Evolutionary conservation across 106 monocot genomes (phyloP).

Genomic region (Acanthochlamys bracteata): DNA sequence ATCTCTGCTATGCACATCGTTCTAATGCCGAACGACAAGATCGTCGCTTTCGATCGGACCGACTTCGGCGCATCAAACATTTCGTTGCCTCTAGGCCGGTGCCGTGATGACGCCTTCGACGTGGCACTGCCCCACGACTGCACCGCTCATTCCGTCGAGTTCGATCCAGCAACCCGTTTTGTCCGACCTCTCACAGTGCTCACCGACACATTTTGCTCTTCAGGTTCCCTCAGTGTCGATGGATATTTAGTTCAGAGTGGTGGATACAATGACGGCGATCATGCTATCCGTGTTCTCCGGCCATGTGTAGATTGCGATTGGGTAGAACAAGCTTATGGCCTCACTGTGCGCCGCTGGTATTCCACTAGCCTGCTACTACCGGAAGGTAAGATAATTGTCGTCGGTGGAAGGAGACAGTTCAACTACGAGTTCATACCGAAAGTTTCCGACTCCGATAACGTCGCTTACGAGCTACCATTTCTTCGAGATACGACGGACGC

Average conservation of each 20-base stretch:
- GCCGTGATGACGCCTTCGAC: slow-evolving; percentile 2
- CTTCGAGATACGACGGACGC: slow-evolving; percentile 6
- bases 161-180: neutral
- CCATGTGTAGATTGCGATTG: slow-evolving; percentile 16
- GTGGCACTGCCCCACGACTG: slow-evolving; percentile 2
- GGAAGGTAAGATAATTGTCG: slow-evolving; percentile 15
- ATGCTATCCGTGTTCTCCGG: slow-evolving; percentile 9
- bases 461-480: slow-evolving; percentile 4
- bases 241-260: slow-evolving; percentile 20
- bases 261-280: slow-evolving; percentile 16
- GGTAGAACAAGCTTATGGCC: slow-evolving; percentile 1
- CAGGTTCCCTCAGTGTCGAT: slow-evolving; percentile 14
- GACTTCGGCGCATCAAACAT: slow-evolving; percentile 23
- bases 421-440: slow-evolving; percentile 34
- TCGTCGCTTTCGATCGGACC: slow-evolving; percentile 24
- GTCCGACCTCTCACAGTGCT: slow-evolving; percentile 21
- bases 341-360: slow-evolving; percentile 18
- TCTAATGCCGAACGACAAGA: slow-evolving; percentile 10
- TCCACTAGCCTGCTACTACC: slow-evolving; percentile 17
- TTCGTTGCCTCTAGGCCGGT: slow-evolving; percentile 6
- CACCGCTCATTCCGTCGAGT: slow-evolving; percentile 25
- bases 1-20: slow-evolving; percentile 29
- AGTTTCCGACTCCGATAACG: neutral
- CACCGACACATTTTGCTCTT: slow-evolving; percentile 29
- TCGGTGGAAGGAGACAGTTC: slow-evolving; percentile 14